Evolutionary conservation across 1,284 basidiomycete genomes (phyloP).

Genomic region (Ustilago tritici): DNA sequence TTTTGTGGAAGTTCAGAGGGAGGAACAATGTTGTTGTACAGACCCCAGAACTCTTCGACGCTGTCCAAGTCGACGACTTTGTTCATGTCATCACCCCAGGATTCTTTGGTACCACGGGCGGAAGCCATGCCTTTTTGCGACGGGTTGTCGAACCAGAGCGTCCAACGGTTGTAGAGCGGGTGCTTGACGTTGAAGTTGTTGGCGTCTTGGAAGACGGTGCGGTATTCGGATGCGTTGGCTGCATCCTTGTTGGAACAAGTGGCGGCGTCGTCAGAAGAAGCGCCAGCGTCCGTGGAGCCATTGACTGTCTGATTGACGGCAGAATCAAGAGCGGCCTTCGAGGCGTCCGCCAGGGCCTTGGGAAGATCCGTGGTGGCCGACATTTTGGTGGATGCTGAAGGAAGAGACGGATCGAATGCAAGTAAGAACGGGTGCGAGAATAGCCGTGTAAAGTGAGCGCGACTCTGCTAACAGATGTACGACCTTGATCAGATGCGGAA

Average conservation of each 20-base stretch:
- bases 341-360: slow-evolving; percentile 55
- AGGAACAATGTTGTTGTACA: slow-evolving; percentile 98
- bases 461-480: neutral
- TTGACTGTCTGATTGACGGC: slow-evolving; percentile 49
- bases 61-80: slow-evolving; percentile 66
- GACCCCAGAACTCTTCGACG: slow-evolving; percentile 70
- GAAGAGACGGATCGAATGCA: neutral
- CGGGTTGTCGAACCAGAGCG: slow-evolving; percentile 69
- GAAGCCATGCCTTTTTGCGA: slow-evolving; percentile 60
- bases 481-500: neutral
- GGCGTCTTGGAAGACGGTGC: slow-evolving; percentile 67
- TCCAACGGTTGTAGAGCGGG: slow-evolving; percentile 67
- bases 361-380: slow-evolving; percentile 48
- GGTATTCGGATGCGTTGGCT: slow-evolving; percentile 44
- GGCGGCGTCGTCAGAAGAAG: slow-evolving; percentile 21
- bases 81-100: slow-evolving; percentile 69
- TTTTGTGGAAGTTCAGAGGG: slow-evolving; percentile 93
- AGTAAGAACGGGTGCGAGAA: neutral
- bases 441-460: neutral
- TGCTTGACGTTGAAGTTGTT: slow-evolving; percentile 69
- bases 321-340: slow-evolving; percentile 57
- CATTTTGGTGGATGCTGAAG: slow-evolving; percentile 15
- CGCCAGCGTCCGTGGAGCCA: slow-evolving; percentile 15
- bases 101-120: slow-evolving; percentile 64
- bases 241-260: slow-evolving; percentile 6